Evolutionary conservation across 1,284 basidiomycete species (phyloP).

Genomic region (Phenoliferia sp.): DNA sequence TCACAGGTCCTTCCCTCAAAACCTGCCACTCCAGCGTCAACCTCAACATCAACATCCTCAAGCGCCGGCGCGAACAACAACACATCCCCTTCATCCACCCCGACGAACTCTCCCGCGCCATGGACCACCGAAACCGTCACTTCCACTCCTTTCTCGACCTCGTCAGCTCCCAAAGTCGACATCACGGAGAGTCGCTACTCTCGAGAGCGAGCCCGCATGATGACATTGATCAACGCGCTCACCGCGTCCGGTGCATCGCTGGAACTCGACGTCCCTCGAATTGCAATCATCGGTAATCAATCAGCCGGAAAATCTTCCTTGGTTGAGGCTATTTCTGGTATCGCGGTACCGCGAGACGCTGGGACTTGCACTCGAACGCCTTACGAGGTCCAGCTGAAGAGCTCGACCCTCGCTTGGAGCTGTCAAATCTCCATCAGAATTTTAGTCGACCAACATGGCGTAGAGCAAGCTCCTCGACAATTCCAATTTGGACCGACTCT

Average conservation of each 20-base stretch:
- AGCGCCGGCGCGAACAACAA: too few species aligned
- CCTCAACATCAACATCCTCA: too few species aligned
- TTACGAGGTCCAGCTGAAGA: constrained; percentile 16
- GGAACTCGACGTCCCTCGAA: constrained; percentile 17
- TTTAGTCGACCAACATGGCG: constrained; percentile 49
- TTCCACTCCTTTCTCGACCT: not conserved
- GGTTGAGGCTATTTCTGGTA: constrained; percentile 66
- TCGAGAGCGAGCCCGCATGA: not conserved
- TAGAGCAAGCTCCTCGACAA: constrained; percentile 44
- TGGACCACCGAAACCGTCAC: not conserved
- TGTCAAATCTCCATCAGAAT: constrained; percentile 58
- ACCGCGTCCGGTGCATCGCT: not conserved
- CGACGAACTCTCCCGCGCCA: not conserved
- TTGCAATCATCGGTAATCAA: constrained; percentile 20
- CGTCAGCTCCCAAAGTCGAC: not conserved
- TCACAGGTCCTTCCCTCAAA: too few species aligned
- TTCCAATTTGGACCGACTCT: constrained; percentile 55
- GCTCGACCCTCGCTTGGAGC: constrained; percentile 48
- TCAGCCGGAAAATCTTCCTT: constrained; percentile 64
- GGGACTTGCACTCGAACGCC: constrained; percentile 62
- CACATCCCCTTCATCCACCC: too few species aligned
- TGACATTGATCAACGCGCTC: not conserved
- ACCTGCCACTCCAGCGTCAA: too few species aligned
- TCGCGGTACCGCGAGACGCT: constrained; percentile 59
- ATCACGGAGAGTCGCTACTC: not conserved